Base-by-base conservation (phyloP, 2,329 filamentous ascomycete genomes). In the Ceratocystis diversiconidia region DNA sequence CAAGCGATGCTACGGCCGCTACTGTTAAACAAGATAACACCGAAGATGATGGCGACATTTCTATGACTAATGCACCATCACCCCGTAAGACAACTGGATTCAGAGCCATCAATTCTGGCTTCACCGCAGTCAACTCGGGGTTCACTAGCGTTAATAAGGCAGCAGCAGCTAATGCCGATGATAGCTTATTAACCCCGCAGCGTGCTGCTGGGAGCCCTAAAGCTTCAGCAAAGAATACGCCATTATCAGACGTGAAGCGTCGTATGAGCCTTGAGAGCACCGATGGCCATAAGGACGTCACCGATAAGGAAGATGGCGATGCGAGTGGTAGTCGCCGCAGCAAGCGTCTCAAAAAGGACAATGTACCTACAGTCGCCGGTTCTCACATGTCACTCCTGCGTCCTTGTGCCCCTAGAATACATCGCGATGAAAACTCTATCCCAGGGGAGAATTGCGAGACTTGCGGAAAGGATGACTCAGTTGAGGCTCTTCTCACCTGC, bases 301-400 rank as follows among this genome's bases (percentile, higher is more conserved):
- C 72, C 10, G 79, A 80, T 55, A 79, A 77, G 43, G 82, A 83
- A 8, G 86, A 90, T 64, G 75, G 75, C 1, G 87, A 90, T 62
- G 12, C 25, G 8, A 79, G 78, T 70, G 83, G 83, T 68, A 90
- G 88, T 69, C 84, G 94, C 68, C 86, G 92, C 66, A 96, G 92
- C 75, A 99, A 99, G 77, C 85, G 94, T 55, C 80, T 96, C 12
- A 95, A 94, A 75, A 96, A 95, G 67, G 82, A 85, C 75, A 78
- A 80, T 55, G 82, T 86, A 44, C 90, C 92, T 55, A 96, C 90
- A 43, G 90, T 99, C 70, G 91, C 91, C 69, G 94, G 94, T 65
- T 97, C 92, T 63, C 91, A 97, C 76, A 97, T 97, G 91, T 94
- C 90, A 68, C 84, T 92, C 72, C 91, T 95, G 72, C 89, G 92